These are phyloP conservation scores for Thalassiosira exigua DNA, from an alignment of 352 stramenopile species.

Conservation along the genomic window DNA sequence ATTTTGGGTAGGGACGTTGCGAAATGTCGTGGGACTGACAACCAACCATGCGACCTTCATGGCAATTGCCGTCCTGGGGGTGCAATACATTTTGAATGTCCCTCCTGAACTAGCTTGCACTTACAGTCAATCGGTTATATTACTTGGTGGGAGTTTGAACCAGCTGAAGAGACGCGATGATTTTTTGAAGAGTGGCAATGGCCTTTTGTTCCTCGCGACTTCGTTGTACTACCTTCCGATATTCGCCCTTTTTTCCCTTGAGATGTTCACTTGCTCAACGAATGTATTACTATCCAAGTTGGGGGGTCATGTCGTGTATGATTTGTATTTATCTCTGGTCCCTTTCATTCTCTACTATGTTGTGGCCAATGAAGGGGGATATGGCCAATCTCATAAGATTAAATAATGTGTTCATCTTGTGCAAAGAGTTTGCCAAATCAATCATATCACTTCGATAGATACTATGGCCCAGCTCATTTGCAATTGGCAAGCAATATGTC, in stretches of 20 bases:
- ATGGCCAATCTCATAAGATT: too few relatives aligned
- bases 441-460: too few relatives aligned
- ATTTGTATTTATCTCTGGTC: conserved; percentile 6
- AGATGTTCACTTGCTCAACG: not conserved
- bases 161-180: conserved; percentile 14
- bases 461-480: too few relatives aligned
- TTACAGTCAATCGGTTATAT: conserved; percentile 18
- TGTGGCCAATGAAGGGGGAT: too few relatives aligned
- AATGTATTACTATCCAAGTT: conserved; percentile 4
- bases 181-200: not conserved
- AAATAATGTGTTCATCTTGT: too few relatives aligned
- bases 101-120: conserved; percentile 13
- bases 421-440: too few relatives aligned
- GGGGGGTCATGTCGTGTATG: conserved; percentile 3
- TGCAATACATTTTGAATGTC: conserved; percentile 9
- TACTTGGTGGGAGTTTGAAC: conserved; percentile 4
- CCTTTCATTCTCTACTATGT: conserved; percentile 17
- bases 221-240: conserved; percentile 11
- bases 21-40: not conserved
- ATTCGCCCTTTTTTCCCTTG: conserved; percentile 5
- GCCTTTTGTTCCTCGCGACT: not conserved
- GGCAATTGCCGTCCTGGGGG: not conserved
- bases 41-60: conserved; percentile 3
- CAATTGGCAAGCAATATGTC: too few relatives aligned
- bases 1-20: conserved; percentile 13